Base-by-base conservation (phyloP, 202 grass and related monocot genomes). In the Brachypodium distachyon region DNA sequence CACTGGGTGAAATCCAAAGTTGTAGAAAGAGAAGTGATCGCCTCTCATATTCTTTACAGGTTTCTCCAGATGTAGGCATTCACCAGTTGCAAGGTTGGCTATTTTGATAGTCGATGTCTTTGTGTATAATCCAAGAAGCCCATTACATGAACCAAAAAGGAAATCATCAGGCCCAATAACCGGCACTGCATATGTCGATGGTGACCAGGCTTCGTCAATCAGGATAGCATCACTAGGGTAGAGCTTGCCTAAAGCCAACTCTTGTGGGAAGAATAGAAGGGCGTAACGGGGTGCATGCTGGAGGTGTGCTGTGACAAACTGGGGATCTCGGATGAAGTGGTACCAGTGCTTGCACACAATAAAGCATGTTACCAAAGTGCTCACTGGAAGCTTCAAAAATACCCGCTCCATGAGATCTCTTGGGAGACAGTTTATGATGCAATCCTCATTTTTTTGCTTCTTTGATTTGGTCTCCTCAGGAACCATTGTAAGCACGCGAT, bases 71-170 rank as follows among this genome's bases (percentile, higher is more conserved):
- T 73, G 67, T 28, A 85, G 17, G 40, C 8, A 73, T 47, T 85
- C 28, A 85, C 58, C 67, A 6, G 76, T 79, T 33, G 76, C 49
- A 49, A 70, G 59, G 41, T 85, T 85, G 36, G 50, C 59, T 73
- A 85, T 73, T 59, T 85, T 85, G 17, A 85, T 43, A 13, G 60
- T 74, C 42, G 25, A 25, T 67, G 17, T 79, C 68, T 39, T 79
- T 26, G 38, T 67, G 83, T 79, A 73, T 51, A 73, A 79, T 17
- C 39, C 78, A 79, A 85, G 68, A 41, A 85, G 40, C 18, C 76
- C 82, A 1, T 78, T 79, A 51, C 58, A 85, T 18, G 76, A 58
- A 25, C 67, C 67, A 59, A 85, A 79, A 26, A 85, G 58, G 76
- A 49, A 40, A 79, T 66, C 67, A 21, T 85, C 76, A 22, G 39